phyloP scores from a whole-genome alignment of 2,329 filamentous ascomycete genomes.

The Ramularia endophylla region DNA sequence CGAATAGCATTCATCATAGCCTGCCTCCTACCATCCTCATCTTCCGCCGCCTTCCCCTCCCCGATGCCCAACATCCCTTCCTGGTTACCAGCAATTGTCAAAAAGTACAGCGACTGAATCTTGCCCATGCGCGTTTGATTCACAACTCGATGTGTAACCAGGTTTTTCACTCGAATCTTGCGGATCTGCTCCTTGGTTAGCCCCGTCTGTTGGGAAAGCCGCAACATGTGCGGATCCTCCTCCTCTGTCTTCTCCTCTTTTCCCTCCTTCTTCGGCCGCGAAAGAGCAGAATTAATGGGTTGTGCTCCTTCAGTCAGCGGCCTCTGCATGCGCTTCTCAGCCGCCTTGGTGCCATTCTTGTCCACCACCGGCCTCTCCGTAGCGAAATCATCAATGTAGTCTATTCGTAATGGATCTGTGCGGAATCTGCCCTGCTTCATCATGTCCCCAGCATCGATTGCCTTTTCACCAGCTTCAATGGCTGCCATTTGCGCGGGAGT shows the following conservation, averaged over 20 bases:
- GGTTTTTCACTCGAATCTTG: slow-evolving; percentile 59
- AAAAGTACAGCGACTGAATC: slow-evolving; percentile 66
- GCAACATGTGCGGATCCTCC: slow-evolving; percentile 42
- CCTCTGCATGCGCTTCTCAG: slow-evolving; percentile 42
- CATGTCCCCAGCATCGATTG: slow-evolving; percentile 69
- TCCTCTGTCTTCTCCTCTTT: slow-evolving; percentile 21
- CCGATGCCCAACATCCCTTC: slow-evolving; percentile 83
- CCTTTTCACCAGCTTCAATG: slow-evolving; percentile 71
- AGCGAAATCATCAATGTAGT: slow-evolving; percentile 79
- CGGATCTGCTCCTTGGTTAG: slow-evolving; percentile 44
- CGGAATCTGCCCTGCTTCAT: slow-evolving; percentile 66
- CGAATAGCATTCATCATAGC: slow-evolving; percentile 75
- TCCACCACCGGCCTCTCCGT: slow-evolving; percentile 73
- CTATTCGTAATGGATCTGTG: slow-evolving; percentile 63
- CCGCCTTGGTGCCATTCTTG: slow-evolving; percentile 46
- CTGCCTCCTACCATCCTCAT: slow-evolving; percentile 60
- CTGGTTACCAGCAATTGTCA: slow-evolving; percentile 80
- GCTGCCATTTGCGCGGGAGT: slow-evolving; percentile 75
- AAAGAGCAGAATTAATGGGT: slow-evolving; percentile 16
- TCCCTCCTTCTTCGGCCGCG: slow-evolving; percentile 7
- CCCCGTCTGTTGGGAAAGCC: slow-evolving; percentile 53
- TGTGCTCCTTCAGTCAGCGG: slow-evolving; percentile 47
- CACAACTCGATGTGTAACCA: slow-evolving; percentile 68
- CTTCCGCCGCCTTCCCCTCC: slow-evolving; percentile 79
- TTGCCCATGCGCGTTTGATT: slow-evolving; percentile 98